Evolutionary conservation across 106 monocot species (phyloP), one percentile per base, ranked within the genome.

Genomic region (Dendrobium catenatum): DNA sequence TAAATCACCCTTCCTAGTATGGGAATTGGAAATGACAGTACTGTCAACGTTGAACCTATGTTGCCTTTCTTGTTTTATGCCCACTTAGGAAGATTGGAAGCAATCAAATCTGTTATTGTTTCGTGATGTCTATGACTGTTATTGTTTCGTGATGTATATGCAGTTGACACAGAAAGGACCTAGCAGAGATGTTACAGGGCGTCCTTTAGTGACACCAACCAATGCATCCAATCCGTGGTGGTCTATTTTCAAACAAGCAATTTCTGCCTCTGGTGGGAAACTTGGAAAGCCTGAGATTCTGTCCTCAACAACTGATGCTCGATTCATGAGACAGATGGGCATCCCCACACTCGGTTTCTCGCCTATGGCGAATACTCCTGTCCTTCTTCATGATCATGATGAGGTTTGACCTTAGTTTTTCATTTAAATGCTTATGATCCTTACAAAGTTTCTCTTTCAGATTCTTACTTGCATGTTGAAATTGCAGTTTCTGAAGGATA

Each of bases 331-430:
- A 56, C 88, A 91, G 83, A 56, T 90, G 84, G 99, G 99, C 58
- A 90, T 99, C 58, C 94, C 99, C 8, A 33, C 87, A 49, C 85
- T 95, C 19, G 99, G 99, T 9, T 99, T 99, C 87, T 99, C 99
- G n/a, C 99, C 95, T 5, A 99, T 99, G 99, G 31, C 80, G 22
- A 93, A 91, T 42, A 99, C 99, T 81, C 99, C 99, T 1, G 91
- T 99, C 75, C 68, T 95, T 59, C 99, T 99, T 58, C 99, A 99
- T 79, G 99, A 99, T 41, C 91, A 99, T 51, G 89, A 99, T 75
- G 99, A 99, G 93, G 98, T 98, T 20, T 20, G 3, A 26, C 42
- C 4, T 40, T 68, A 29, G 29, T 47, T 80, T 68, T 79, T 48
- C 9, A 18, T 55, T 73, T 73, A n/a, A 75, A 40, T 54, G 5